These are phyloP conservation scores for Phytophthora aleatoria DNA, from an alignment of 352 stramenopile species.

Conservation along the genomic window DNA sequence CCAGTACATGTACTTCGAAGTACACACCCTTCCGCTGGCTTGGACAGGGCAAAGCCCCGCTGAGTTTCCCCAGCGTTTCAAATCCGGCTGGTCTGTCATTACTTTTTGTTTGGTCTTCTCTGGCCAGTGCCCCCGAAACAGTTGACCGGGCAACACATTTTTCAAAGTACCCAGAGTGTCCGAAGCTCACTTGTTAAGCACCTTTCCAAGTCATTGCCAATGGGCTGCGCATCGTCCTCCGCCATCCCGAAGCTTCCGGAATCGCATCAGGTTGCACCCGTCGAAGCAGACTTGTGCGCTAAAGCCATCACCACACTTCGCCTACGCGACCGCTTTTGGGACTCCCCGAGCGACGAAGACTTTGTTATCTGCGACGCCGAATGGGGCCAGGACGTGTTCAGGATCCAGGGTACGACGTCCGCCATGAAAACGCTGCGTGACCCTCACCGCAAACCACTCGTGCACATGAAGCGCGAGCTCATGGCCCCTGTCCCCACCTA, in stretches of 20 bases:
- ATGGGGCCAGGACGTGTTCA: slow-evolving; percentile 36
- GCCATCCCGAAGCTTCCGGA: slow-evolving; percentile 29
- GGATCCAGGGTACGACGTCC: slow-evolving; percentile 39
- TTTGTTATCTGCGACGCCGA: slow-evolving; percentile 41
- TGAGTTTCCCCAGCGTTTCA: neutral
- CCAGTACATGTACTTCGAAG: too few species aligned
- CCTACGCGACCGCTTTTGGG: slow-evolving; percentile 43
- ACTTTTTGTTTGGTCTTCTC: neutral
- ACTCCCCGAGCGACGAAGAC: slow-evolving; percentile 35
- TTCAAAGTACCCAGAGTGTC: slow-evolving; percentile 17
- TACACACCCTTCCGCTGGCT: neutral
- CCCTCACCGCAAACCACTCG: slow-evolving; percentile 30
- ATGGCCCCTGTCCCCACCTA: slow-evolving; percentile 42
- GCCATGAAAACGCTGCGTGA: slow-evolving; percentile 45
- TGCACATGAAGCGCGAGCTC: slow-evolving; percentile 48
- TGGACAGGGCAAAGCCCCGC: slow-evolving; percentile 2
- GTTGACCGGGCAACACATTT: slow-evolving; percentile 20
- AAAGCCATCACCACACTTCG: slow-evolving; percentile 39
- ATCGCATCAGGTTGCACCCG: slow-evolving; percentile 20
- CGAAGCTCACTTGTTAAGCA: slow-evolving; percentile 6
- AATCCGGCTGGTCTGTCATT: slow-evolving; percentile 19
- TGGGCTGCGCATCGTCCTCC: slow-evolving; percentile 45
- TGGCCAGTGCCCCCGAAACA: neutral
- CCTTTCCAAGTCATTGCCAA: slow-evolving; percentile 3
- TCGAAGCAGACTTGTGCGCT: slow-evolving; percentile 33